phyloP scores from a whole-genome alignment of 73 alveolate genomes.

The Paraurostyla sp. region DNA sequence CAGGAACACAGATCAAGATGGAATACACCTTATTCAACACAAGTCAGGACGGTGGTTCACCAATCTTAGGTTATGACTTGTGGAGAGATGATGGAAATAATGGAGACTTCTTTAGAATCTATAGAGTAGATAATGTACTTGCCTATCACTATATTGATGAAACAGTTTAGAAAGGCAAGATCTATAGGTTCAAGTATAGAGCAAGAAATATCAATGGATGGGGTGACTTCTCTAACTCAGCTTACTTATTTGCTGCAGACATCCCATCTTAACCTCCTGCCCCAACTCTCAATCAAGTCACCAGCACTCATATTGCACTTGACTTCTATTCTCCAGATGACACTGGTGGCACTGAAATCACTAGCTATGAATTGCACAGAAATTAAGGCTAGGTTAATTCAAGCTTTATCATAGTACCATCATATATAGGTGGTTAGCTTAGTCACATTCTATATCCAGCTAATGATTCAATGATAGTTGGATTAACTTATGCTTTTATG shows the following conservation, averaged over 20 bases:
- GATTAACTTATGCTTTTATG: conserved; percentile 59
- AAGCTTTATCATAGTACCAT: background rate
- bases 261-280: conserved; percentile 56
- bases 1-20: conserved; percentile 32
- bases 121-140: conserved; percentile 36
- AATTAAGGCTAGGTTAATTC: conserved; percentile 51
- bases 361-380: conserved; percentile 45
- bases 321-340: conserved; percentile 40
- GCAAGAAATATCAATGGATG: conserved; percentile 76
- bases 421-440: conserved; percentile 3
- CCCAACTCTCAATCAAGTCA: background rate
- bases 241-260: conserved; percentile 57
- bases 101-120: conserved; percentile 70
- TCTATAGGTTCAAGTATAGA: conserved; percentile 72
- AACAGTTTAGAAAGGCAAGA: conserved; percentile 34
- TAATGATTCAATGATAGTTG: conserved; percentile 47
- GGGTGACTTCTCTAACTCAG: conserved; percentile 67
- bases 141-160: conserved; percentile 52
- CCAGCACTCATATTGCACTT: conserved; percentile 26
- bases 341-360: conserved; percentile 62
- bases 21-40: background rate
- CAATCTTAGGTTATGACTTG: conserved; percentile 66
- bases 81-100: conserved; percentile 75
- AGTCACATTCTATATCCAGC: background rate
- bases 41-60: conserved; percentile 58